Conservation (phyloP, 176 grass and related monocot species). For the Ampelocalamus luodianensis region DNA sequence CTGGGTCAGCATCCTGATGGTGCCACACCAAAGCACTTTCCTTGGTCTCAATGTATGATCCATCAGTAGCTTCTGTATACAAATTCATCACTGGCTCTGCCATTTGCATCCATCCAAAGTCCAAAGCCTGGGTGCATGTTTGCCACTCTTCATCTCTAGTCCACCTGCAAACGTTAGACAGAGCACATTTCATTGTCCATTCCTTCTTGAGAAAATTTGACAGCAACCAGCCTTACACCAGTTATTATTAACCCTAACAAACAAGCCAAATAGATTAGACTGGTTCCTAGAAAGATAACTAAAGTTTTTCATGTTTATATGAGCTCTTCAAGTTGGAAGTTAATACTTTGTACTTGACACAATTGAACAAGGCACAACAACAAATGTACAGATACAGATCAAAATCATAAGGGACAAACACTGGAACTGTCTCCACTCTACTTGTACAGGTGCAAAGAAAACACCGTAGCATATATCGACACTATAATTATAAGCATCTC, state of each 20-base stretch:
- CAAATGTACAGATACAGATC: not conserved
- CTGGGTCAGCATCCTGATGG: constrained; percentile 92
- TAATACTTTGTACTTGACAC: not conserved
- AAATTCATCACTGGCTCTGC: constrained; percentile 94
- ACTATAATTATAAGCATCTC: not conserved
- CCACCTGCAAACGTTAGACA: constrained; percentile 61
- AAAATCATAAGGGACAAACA: not conserved
- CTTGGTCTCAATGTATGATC: constrained; percentile 81
- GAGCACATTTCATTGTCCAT: constrained; percentile 19
- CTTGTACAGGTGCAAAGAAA: not conserved
- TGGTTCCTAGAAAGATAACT: not conserved
- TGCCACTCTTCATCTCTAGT: constrained; percentile 74
- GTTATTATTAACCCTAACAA: not conserved
- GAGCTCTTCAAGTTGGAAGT: constrained; percentile 12
- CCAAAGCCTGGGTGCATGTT: constrained; percentile 49
- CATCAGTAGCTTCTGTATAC: constrained; percentile 94
- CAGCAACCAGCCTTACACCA: not conserved
- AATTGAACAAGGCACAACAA: not conserved
- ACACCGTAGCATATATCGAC: not conserved
- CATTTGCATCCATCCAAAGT: constrained; percentile 98
- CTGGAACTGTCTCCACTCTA: not conserved
- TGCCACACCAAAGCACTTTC: constrained; percentile 98
- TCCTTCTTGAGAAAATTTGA: constrained; percentile 17
- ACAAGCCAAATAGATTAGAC: not conserved
- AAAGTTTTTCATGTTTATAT: not conserved